Evolutionary conservation across 2,329 filamentous ascomycete species (phyloP), one percentile per base, ranked within the genome.

Genomic region (Thelonectria rubi): DNA sequence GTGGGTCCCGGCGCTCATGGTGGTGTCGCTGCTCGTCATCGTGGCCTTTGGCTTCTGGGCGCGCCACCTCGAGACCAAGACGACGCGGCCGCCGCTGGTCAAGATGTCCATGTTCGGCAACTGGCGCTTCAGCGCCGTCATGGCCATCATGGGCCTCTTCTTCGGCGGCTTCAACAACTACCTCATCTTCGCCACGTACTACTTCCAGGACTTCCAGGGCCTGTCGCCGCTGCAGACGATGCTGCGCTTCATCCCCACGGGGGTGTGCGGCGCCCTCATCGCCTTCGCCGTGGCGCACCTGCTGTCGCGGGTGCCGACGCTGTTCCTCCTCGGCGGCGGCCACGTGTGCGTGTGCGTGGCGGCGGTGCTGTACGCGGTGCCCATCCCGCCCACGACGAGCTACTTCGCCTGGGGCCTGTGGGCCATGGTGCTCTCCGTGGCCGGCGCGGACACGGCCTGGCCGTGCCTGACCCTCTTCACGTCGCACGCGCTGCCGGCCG

Each of bases 361-460:
- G 1, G 84, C 80, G 30, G 73, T 91, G 10, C 80, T 92, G 24
- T 89, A 90, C 69, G 86, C 88, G 0, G 79, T 87, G 0, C 88
- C 88, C 0, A 89, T 91, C 43, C 81, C 86, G 0, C 79, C 83
- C 0, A 73, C 78, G 2, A 89, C 86, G 0, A 85, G 80, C 0
- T 92, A 91, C 76, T 91, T 88, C 72, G 89, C 89, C 3, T 90
- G 84, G 65, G 88, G 85, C 0, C 80, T 92, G 18, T 84, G 84
- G 2, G 88, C 88, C 9, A 91, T 91, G 86, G 74, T 88, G 0
- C 76, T 92, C 3, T 82, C 83, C 7, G 88, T 90, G 9, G 79
- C 89, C 37, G 89, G 89, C 32, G 86, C 88, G 3, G 89, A 92
- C 70, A 89, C 86, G 0, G 80, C 88, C 0, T 91, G 86, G 80